Percentiles rank a stretch among this genome's conserved stretches.
phyloP scores from a whole-genome alignment of 2,329 filamentous ascomycete genomes.

The Fusarium humuli region DNA sequence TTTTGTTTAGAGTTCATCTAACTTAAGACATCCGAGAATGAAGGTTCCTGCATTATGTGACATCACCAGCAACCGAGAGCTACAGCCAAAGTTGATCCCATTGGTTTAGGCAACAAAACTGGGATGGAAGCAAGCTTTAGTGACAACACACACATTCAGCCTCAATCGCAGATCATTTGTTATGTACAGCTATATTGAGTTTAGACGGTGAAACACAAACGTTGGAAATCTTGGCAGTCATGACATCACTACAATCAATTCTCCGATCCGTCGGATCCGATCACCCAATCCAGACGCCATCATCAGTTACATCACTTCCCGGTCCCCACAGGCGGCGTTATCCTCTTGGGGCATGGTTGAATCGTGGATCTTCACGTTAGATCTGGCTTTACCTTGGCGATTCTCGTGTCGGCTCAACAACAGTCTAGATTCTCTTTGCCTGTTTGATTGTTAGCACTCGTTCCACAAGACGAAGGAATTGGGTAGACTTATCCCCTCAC shows the following conservation, averaged over 20 bases:
- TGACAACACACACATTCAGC: slow-evolving; percentile 14
- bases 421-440: slow-evolving; percentile 13
- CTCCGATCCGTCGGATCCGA: slow-evolving; percentile 21
- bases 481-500: slow-evolving; percentile 63
- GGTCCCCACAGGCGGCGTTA: slow-evolving; percentile 16
- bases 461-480: slow-evolving; percentile 18
- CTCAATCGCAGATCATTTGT: slow-evolving; percentile 20
- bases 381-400: neutral
- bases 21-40: slow-evolving; percentile 15
- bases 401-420: neutral
- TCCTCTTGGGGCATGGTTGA: neutral
- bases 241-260: slow-evolving; percentile 31
- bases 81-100: slow-evolving; percentile 20
- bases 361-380: neutral
- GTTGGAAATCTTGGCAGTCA: slow-evolving; percentile 16
- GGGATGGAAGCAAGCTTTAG: slow-evolving; percentile 28
- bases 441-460: slow-evolving; percentile 46
- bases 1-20: slow-evolving; percentile 15
- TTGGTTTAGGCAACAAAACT: slow-evolving; percentile 17
- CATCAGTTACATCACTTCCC: neutral
- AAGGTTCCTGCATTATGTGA: slow-evolving; percentile 41
- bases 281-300: slow-evolving; percentile 1
- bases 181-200: slow-evolving; percentile 1
- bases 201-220: neutral
- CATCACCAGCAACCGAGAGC: slow-evolving; percentile 25